phyloP scores from a whole-genome alignment of 169 alveolate genomes.

The Cryptosporidium felis region DNA sequence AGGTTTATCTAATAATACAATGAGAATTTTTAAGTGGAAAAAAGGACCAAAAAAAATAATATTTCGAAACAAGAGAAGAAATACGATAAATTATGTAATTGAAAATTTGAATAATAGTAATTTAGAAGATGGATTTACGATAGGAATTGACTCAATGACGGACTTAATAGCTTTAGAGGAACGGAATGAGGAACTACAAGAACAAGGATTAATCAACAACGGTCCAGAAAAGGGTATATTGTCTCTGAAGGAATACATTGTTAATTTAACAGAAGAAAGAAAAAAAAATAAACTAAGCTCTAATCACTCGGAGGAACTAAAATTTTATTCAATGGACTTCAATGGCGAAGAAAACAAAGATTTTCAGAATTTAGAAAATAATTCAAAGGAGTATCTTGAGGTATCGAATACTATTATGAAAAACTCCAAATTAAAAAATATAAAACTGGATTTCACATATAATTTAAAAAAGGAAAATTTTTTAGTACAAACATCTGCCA shows the following conservation, averaged over 20 bases:
- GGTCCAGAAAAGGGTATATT: no score
- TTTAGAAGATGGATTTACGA: no score
- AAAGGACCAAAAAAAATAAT: not conserved
- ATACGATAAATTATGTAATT: constrained; percentile 16
- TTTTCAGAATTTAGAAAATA: constrained; percentile 3
- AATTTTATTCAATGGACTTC: constrained; percentile 26
- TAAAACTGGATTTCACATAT: not conserved
- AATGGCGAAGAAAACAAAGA: constrained; percentile 4
- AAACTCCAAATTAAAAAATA: constrained; percentile 3
- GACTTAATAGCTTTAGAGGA: no score
- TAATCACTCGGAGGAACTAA: constrained; percentile 26
- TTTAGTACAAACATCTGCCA: no score
- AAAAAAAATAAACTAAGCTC: constrained; percentile 19
- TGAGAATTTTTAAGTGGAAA: constrained; percentile 11
- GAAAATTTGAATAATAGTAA: not conserved
- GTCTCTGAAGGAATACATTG: constrained; percentile 40
- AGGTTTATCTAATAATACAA: no score
- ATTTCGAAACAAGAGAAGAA: not conserved
- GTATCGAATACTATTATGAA: not conserved
- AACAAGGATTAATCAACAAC: no score
- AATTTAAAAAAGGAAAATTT: constrained; percentile 9
- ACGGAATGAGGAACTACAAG: no score
- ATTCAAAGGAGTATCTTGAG: not conserved
- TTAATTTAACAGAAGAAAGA: not conserved
- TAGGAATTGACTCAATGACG: no score